phyloP scores from a whole-genome alignment of 345 rosid genomes.

The Populus deltoides region DNA sequence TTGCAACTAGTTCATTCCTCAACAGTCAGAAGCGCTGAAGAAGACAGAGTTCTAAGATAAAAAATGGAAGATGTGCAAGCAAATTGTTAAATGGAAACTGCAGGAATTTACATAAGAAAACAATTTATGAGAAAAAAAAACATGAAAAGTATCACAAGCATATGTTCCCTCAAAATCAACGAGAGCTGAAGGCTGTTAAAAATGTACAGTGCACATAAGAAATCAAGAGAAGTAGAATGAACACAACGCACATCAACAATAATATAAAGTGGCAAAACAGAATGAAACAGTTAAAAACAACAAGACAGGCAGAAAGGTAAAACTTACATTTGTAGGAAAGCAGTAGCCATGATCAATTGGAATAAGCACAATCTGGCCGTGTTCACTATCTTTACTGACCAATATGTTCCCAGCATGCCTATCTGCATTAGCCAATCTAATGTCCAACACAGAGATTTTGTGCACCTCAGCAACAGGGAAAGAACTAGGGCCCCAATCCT shows the following conservation, averaged over 20 bases:
- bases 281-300: conserved; percentile 3
- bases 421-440: conserved; percentile 93
- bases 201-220: not conserved
- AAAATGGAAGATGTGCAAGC: not conserved
- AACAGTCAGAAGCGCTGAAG: not conserved
- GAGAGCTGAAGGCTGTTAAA: not conserved
- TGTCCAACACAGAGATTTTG: conserved; percentile 83
- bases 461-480: conserved; percentile 80
- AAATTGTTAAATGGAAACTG: not conserved
- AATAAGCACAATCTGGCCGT: conserved; percentile 49
- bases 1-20: not conserved
- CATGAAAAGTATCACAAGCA: not conserved
- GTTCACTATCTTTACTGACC: conserved; percentile 48
- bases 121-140: not conserved
- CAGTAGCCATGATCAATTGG: conserved; percentile 94
- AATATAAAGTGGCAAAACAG: not conserved
- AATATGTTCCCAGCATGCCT: conserved; percentile 88
- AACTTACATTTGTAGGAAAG: conserved; percentile 71
- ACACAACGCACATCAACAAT: not conserved
- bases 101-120: not conserved
- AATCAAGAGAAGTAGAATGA: not conserved
- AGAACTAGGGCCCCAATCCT: conserved; percentile 72
- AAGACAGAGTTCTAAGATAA: not conserved
- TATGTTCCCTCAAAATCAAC: not conserved
- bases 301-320: conserved; percentile 1